These are phyloP conservation scores for Flaveria ramosissima DNA, from an alignment of 129 eudicot species.

Conservation along the genomic window DNA sequence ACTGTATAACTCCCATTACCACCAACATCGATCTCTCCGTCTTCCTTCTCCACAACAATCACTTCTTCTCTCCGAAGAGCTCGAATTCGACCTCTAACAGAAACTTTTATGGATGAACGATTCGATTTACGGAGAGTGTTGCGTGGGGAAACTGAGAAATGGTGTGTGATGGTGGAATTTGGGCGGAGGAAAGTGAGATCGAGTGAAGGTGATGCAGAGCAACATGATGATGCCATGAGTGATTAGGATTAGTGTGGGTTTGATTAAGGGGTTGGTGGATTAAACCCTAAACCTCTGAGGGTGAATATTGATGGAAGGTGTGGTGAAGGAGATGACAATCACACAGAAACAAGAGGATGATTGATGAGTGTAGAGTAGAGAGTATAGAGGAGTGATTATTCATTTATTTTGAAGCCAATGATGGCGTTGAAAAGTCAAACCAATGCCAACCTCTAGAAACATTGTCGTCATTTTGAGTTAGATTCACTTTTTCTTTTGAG, in stretches of 20 bases:
- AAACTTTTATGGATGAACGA: conserved; percentile 1
- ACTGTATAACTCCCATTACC: conserved; percentile 47
- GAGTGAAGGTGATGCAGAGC: conserved; percentile 28
- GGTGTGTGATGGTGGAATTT: conserved; percentile 27
- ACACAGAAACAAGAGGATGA: conserved; percentile 41
- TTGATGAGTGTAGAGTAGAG: conserved; percentile 26
- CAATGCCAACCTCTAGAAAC: conserved; percentile 25
- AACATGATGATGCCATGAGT: conserved; percentile 38
- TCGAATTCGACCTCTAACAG: conserved; percentile 35
- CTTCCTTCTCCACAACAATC: conserved; percentile 51
- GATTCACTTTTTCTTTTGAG: no score
- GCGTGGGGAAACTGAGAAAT: conserved; percentile 30
- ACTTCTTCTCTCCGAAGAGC: conserved; percentile 51
- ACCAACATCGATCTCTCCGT: conserved; percentile 39
- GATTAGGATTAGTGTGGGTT: neutral
- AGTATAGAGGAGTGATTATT: conserved; percentile 9
- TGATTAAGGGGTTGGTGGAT: neutral
- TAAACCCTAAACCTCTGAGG: conserved; percentile 33
- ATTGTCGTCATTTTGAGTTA: no score
- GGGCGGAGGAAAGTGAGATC: conserved; percentile 50
- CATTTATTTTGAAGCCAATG: conserved; percentile 24
- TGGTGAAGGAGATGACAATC: conserved; percentile 33
- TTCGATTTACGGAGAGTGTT: neutral
- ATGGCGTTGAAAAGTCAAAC: conserved; percentile 30
- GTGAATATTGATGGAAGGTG: conserved; percentile 22